Evolutionary conservation across 2,329 filamentous ascomycete species (phyloP), one percentile per base, ranked within the genome.

Genomic region (Scytalidium lignicola): DNA sequence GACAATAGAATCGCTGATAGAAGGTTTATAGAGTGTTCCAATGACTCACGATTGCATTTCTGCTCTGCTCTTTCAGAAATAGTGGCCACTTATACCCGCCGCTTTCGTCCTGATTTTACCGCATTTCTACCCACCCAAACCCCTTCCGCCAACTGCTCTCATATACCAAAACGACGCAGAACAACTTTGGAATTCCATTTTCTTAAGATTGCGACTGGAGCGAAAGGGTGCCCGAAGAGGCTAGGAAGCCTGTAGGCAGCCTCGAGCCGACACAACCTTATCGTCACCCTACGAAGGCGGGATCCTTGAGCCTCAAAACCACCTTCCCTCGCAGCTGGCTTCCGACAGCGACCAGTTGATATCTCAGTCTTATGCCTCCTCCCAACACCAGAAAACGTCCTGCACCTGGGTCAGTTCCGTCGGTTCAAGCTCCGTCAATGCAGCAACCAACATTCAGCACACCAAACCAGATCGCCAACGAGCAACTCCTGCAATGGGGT

Each of bases 391-490:
- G 87, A 67, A 93, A 93, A 73, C 79, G 88, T 66, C 75, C 85
- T 58, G 87, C 88, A 43, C 85, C 88, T 49, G 87, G 85, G 64
- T 73, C 83, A 53, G 77, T 81, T 32, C 85, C 88, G n/a, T 70
- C 79, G 55, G 70, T 78, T 19, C 79, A 82, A 28, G 63, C 73
- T 44, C 72, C 74, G 37, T 72, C 72, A 55, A 68, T 78, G 62
- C 76, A 78, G 50, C 73, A 77, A 53, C 69, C 73, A 17, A 70
- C 69, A 50, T 74, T 73, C 43, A 65, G 74, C 54, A 64, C 67
- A 57, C 63, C 67, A 52, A 64, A 63, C 53, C 69, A 70, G 57
- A 62, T 73, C 41, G 74, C 67, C 37, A 75, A 71, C 65, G 75
- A 76, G 43, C 75, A 78, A 64, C 74, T 78, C 55, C 59, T 79